Base-by-base conservation (phyloP, 352 stramenopile genomes). In the Globisporangium cederbergense region DNA sequence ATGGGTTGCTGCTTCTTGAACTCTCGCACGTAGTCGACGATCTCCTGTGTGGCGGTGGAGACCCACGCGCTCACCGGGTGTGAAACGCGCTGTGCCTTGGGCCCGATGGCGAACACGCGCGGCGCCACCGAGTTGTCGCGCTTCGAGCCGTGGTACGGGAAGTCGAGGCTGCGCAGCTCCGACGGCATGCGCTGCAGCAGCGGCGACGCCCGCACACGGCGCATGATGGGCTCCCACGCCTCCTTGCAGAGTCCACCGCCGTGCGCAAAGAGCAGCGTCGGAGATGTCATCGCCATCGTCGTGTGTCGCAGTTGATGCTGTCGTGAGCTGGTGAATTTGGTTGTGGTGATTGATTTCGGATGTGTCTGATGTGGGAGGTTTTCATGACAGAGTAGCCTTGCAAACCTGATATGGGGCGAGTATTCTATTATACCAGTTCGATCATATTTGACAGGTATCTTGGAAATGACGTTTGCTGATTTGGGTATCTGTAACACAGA, bases 231-330 rank as follows among this genome's bases (percentile, higher is more conserved):
- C 18, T 74, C 68, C 79, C 79, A 88, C 1, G 71, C 63, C 18
- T 86, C 64, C 51, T 78, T 74, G 53, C 75, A 85, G 58, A 85
- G 84, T 14, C 77, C 70, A 14, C 62, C 65, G 45, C 75, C 79
- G 49, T 88, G 79, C 14, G 69, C 62, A 49, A 88, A 85, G 8
- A 88, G 62, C 45, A 88, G 64, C 22, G 75, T 85, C 16, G 7
- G 49, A 34, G 20, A 42, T 25, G 22, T 25, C 22, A 25, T 25
- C 36, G 20, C 50, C 28, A 57, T 57, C 4, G 51, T 36, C 32
- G 32, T 36, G 32, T 36, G 32, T 36, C 32, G 32, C 6, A 7
- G 32, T 36, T 36, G 32, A 4, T 36, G 32, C 6, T 36, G 4
- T 36, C 32, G 32, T 7, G 32, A 36, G 32, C 32, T 36, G 38